Evolutionary conservation across 495 filamentous ascomycete genomes (phyloP), one percentile per base, ranked within the genome.

Genomic region (Aspergillus asperescens): DNA sequence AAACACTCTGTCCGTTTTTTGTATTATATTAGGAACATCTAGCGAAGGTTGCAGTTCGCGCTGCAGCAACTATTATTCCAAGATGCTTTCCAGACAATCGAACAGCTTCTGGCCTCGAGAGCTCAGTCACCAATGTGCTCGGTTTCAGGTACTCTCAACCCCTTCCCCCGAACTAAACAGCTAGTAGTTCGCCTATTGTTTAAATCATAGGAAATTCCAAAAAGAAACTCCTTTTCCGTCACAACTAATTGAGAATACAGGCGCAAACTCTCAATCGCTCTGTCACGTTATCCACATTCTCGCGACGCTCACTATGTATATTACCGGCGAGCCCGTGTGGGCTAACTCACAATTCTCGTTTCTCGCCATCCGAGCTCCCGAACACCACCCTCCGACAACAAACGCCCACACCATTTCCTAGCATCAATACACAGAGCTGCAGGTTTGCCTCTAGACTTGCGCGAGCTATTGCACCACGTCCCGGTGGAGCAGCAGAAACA

Each of bases 401-500:
- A 45, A 29, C 55, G 18, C 1, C 29, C 13, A 15, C n/a, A 27
- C 7, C 42, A 12, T n/a, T n/a, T 5, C 27, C 31, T 25, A 22
- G 18, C 2, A 8, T 37, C 28, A 35, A 34, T 48, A 7, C 47
- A 40, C 51, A 48, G 46, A 37, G 37, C 54, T 37, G 34, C 52
- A 48, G 55, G 23, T 31, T 50, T 24, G 51, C 57, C 50, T 62
- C 75, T 44, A 56, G 65, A 48, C 51, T 72, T 50, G 62, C 67
- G 16, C 66, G 60, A 35, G 56, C 63, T 68, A 60, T 69, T 1
- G 53, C 57, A 27, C 63, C 65, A 1, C 60, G 62, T 9, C 65
- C 70, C 12, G 69, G 69, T 13, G 70, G 61, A 4, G 64, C 79
- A 0, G 78, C 78, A 9, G 83, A 88, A 52, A 84, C 82, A 1